Conservation (phyloP, 148 eudicot genomes). For the Persicaria maculosa region DNA sequence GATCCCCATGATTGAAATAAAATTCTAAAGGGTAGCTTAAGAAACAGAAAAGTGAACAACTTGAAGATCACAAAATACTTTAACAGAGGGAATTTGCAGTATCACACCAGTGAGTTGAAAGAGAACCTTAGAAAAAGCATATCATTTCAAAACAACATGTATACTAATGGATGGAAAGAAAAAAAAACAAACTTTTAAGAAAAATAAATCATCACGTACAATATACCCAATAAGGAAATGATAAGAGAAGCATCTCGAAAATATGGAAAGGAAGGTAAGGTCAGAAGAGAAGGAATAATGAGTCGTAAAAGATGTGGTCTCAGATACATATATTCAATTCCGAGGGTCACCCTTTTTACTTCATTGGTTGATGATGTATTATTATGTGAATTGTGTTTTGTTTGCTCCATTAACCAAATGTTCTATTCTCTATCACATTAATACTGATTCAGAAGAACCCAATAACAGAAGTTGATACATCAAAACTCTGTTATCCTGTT, state of each 20-base stretch:
- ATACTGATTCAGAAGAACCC: not conserved
- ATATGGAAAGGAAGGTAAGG: not conserved
- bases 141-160: not conserved
- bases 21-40: not conserved
- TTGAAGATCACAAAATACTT: conserved; percentile 3
- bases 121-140: not conserved
- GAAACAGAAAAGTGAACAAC: not conserved
- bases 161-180: not conserved
- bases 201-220: not conserved
- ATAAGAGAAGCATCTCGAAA: not conserved
- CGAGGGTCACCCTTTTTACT: not conserved
- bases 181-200: not conserved
- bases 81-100: not conserved
- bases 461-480: not conserved
- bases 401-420: not conserved
- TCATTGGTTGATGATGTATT: conserved; percentile 6
- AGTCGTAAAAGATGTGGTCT: not conserved
- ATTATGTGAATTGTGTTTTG: not conserved
- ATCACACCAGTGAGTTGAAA: not conserved
- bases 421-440: conserved; percentile 1
- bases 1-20: not conserved
- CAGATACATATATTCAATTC: not conserved
- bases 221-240: conserved; percentile 1
- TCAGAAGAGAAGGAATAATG: not conserved
- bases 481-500: not conserved